Conservation (phyloP, 768 basidiomycete genomes). For the Lentinula edodes region DNA sequence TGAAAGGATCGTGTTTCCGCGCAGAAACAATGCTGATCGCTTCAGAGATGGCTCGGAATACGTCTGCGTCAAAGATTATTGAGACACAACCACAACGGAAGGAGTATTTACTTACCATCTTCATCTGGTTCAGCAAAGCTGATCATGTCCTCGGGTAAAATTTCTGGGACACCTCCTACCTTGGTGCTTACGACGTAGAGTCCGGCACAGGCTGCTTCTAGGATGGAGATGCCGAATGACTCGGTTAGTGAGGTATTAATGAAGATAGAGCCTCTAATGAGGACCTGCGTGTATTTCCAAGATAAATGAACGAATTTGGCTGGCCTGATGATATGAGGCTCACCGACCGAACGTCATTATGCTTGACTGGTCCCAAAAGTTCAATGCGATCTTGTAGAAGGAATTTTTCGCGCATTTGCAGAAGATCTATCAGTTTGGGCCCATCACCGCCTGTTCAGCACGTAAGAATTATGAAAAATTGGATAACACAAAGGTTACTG, state of each 20-base stretch:
- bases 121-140: constrained; percentile 92
- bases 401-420: constrained; percentile 93
- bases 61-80: constrained; percentile 42
- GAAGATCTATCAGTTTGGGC: constrained; percentile 88
- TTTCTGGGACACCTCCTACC: constrained; percentile 94
- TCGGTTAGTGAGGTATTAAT: constrained; percentile 96
- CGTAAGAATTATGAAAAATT: neutral
- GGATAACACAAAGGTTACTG: constrained; percentile 12
- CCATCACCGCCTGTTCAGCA: constrained; percentile 75
- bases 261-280: constrained; percentile 83
- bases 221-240: constrained; percentile 94
- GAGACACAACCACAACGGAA: neutral
- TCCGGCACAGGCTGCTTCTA: constrained; percentile 94
- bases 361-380: constrained; percentile 76
- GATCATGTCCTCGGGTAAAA: constrained; percentile 91
- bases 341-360: constrained; percentile 79
- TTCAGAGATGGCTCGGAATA: constrained; percentile 76
- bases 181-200: constrained; percentile 91
- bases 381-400: constrained; percentile 89
- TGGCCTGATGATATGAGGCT: constrained; percentile 16
- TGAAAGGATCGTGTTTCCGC: constrained; percentile 68
- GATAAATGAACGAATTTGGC: neutral
- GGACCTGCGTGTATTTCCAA: constrained; percentile 45
- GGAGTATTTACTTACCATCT: constrained; percentile 58
- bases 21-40: constrained; percentile 66